phyloP scores from a whole-genome alignment of 1,284 basidiomycete genomes.

The Melampsora larici-populina region DNA sequence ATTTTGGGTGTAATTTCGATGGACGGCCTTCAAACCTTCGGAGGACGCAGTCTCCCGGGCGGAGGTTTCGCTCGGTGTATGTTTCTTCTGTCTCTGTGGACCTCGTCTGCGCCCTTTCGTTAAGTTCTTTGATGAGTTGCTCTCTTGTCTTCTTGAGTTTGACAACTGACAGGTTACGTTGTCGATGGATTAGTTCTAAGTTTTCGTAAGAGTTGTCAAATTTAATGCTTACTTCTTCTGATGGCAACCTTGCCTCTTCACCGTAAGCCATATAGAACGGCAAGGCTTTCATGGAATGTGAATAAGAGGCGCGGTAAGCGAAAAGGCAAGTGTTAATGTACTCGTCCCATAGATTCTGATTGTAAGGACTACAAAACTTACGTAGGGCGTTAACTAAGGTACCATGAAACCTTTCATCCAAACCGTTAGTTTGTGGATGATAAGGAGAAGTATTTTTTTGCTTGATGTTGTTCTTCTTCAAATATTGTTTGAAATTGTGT shows the following conservation, averaged over 20 bases:
- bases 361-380: constrained; percentile 5
- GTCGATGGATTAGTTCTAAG: too few relatives aligned
- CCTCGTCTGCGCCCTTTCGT: not conserved
- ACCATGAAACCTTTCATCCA: not conserved
- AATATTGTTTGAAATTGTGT: not conserved
- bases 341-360: constrained; percentile 11
- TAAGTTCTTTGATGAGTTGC: not conserved
- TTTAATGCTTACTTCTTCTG: not conserved
- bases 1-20: constrained; percentile 6
- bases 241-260: not conserved
- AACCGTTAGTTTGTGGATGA: not conserved
- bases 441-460: not conserved
- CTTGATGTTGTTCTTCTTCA: not conserved
- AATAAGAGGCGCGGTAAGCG: not conserved
- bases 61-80: not conserved
- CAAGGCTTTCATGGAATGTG: not conserved
- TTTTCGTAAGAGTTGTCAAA: not conserved
- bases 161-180: too few relatives aligned
- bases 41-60: not conserved
- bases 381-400: too few relatives aligned
- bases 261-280: constrained; percentile 19
- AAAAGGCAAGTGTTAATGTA: constrained; percentile 3
- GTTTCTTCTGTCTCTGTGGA: not conserved
- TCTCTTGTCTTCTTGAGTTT: too few relatives aligned
- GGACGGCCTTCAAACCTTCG: not conserved